Base-by-base conservation (phyloP, 495 filamentous ascomycete species). In the Parachaetomium inaequale region DNA sequence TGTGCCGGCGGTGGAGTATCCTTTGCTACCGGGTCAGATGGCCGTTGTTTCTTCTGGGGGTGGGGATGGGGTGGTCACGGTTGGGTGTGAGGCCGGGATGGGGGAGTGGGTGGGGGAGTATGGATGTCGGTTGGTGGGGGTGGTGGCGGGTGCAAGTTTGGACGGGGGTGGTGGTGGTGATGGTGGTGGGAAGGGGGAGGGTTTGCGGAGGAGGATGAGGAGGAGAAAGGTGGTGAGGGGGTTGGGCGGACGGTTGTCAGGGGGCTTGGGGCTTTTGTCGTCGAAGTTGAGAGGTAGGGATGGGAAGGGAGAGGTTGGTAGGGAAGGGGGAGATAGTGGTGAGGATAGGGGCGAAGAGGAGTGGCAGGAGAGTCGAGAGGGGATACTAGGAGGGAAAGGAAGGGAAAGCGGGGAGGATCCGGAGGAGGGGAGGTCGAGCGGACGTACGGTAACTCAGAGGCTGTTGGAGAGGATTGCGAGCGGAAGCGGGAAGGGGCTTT, bases 1-100 rank as follows among this genome's bases (percentile, higher is more conserved):
- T 17, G 25, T 42, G 10, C 45, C 57, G 14, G 57, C 57, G 7
- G 25, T 4, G 15, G 57, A 29, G 23, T 59, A 59, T 21, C 57
- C 57, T 0, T 6, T 49, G 21, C 23, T 47, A 14, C 15, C 34
- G 31, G 57, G 57, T n/a, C 57, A 59, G 32, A 28, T 21, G 23
- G 32, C 45, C 1, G 45, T 59, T 2, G 45, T 59, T 26, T 23
- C 29, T n/a, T 51, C 5, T n/a, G 29, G 17, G 43, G 43, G 17
- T 31, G 21, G 31, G n/a, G 51, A 7, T 14, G 49, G 49, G 26
- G 10, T 52, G 49, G 19, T 10, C 14, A 17, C n/a, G 5, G 49
- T 32, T 4, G 36, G 6, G 36, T 12, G 36, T 17, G 36, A 17
- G 14, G 36, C 14, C 6, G 36, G 17, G 36, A 40, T 17, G 5